Base-by-base conservation (phyloP, 129 eudicot species). In the Flaveria brownii region DNA sequence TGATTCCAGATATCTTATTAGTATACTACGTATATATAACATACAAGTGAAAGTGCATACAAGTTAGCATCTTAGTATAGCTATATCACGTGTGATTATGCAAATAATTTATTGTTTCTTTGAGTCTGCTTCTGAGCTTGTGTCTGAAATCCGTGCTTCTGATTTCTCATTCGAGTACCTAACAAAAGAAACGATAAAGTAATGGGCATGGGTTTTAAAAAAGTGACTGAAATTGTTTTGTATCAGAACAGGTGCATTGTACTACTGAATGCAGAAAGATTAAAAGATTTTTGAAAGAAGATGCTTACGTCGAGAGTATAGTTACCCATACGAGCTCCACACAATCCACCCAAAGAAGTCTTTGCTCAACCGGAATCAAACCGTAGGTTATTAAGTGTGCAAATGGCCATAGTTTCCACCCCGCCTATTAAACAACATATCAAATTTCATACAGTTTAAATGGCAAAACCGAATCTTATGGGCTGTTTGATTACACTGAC, bases 371-470 rank as follows among this genome's bases (percentile, higher is more conserved):
- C 60, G 99, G 99, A 77, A 95, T 69, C 60, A 95, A 80, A n/a
- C 97, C 97, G 54, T 95, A 91, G 9, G 99, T 95, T 68, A 95
- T 82, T 18, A 95, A 73, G 69, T 95, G 99, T 10, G 99, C 97
- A 77, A 95, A 95, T 54, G 97, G 99, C 99, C 99, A 95, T 46
- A 95, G 89, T 82, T 95, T 95, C 99, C 99, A 95, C 23, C 99
- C 99, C 2, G 99, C 99, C 99, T 94, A 83, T 62, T 41, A 86
- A 82, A 17, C 50, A 45, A 33, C 46, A 68, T 22, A 67, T 16
- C 9, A n/a, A 51, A 14, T 11, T 5, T 51, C 41, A 36, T 36
- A 36, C 7, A 36, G 41, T 33, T 3, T 33, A 33, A 33, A 33
- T 33, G 39, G 39, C 6, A 4, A 30, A 26, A 28, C 3, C 3